These are phyloP conservation scores for Halophytophthora batemanensis DNA, from an alignment of 352 stramenopile species.

Conservation along the genomic window DNA sequence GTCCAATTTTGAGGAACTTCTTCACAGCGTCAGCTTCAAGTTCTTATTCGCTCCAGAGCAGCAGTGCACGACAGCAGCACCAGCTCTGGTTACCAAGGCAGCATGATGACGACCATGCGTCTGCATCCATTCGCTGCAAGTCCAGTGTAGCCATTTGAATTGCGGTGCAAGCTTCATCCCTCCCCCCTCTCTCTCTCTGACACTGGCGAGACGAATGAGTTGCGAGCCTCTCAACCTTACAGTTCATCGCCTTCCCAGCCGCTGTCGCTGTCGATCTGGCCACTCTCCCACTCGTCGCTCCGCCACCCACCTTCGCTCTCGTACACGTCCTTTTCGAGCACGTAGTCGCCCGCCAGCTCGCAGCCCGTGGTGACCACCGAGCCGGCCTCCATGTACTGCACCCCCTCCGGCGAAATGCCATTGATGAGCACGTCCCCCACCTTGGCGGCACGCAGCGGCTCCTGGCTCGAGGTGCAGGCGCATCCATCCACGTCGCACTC, in stretches of 20 bases:
- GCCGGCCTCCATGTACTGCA: slow-evolving; percentile 71
- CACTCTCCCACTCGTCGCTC: slow-evolving; percentile 19
- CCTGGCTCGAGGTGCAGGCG: slow-evolving; percentile 48
- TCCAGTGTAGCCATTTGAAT: no score
- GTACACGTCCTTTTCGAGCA: slow-evolving; percentile 70
- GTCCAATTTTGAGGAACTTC: no score
- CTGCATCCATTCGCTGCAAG: no score
- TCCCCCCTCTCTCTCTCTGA: no score
- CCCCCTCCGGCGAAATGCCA: slow-evolving; percentile 62
- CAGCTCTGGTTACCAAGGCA: no score
- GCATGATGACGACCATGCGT: no score
- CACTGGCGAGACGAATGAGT: no score
- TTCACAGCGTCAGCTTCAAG: no score
- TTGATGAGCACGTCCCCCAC: slow-evolving; percentile 73
- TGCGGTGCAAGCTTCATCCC: no score
- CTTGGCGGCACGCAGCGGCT: slow-evolving; percentile 60
- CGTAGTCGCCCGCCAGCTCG: slow-evolving; percentile 66
- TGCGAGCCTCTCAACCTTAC: slow-evolving; percentile 11
- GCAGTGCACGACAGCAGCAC: no score
- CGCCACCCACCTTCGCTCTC: slow-evolving; percentile 24
- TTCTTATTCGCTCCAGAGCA: no score
- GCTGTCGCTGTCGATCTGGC: slow-evolving; percentile 23
- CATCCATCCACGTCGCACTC: slow-evolving; percentile 67
- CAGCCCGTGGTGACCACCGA: slow-evolving; percentile 61
- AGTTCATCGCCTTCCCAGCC: slow-evolving; percentile 67